Conservation (phyloP, 306 rosid genomes). For the Phaseolus lunatus region DNA sequence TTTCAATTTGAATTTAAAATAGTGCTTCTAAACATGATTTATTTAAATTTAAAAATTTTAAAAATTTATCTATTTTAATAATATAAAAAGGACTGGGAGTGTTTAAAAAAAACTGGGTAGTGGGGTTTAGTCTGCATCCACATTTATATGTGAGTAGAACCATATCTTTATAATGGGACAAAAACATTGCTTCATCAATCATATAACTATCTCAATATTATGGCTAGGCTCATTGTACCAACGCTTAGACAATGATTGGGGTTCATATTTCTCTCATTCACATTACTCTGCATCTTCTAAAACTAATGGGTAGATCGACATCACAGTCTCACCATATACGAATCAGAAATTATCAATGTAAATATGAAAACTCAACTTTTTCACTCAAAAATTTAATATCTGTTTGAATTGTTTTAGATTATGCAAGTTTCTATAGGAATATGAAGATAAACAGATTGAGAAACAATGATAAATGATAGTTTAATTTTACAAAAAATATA, state of each 20-base stretch:
- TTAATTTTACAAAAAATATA: too few species aligned
- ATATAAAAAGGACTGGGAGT: too few species aligned
- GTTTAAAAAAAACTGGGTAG: too few species aligned
- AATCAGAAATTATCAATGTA: neutral
- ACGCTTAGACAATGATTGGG: slow-evolving; percentile 33
- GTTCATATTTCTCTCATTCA: slow-evolving; percentile 21
- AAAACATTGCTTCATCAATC: neutral
- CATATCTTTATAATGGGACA: neutral
- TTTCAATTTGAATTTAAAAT: too few species aligned
- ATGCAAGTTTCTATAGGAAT: too few species aligned
- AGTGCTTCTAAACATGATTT: too few species aligned
- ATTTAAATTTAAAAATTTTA: too few species aligned
- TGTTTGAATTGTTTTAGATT: too few species aligned
- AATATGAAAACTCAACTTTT: neutral
- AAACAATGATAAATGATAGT: too few species aligned
- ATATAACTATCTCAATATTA: neutral
- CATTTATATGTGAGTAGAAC: slow-evolving; percentile 22
- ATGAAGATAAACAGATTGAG: too few species aligned
- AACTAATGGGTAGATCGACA: neutral
- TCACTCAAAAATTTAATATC: neutral
- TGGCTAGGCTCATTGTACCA: slow-evolving; percentile 67
- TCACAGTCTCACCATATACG: neutral
- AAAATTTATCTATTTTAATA: too few species aligned
- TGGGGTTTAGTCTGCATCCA: too few species aligned
- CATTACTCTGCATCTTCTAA: slow-evolving; percentile 8